These are phyloP conservation scores for Colletotrichum eremochloae DNA, from an alignment of 2,329 filamentous ascomycete species.

Conservation along the genomic window DNA sequence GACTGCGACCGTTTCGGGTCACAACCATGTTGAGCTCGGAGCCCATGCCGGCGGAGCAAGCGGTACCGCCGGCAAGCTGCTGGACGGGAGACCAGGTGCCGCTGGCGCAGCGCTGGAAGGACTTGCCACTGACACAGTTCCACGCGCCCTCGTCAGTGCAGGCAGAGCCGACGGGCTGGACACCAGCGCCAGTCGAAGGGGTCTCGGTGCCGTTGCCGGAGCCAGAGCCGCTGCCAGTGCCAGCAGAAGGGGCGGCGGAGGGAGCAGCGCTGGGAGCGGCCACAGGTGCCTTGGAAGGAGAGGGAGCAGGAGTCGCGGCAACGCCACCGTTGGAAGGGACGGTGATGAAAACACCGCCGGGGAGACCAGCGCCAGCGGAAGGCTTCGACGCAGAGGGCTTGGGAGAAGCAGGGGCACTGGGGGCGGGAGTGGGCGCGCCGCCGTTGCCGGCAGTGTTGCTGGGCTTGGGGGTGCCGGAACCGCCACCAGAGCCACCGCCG, in stretches of 20 bases:
- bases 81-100: constrained; percentile 63
- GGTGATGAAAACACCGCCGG: constrained; percentile 59
- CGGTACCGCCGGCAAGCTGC: constrained; percentile 60
- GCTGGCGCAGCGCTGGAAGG: constrained; percentile 68
- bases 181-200: constrained; percentile 46
- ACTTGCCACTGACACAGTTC: constrained; percentile 65
- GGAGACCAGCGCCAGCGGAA: constrained; percentile 38
- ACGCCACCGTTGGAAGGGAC: constrained; percentile 41
- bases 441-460: not conserved
- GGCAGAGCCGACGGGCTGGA: constrained; percentile 56
- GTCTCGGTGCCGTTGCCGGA: constrained; percentile 39
- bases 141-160: constrained; percentile 64
- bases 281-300: constrained; percentile 41
- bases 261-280: constrained; percentile 32
- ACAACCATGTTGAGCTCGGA: constrained; percentile 54
- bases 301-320: constrained; percentile 43
- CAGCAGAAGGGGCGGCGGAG: constrained; percentile 29
- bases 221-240: constrained; percentile 35
- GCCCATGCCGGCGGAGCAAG: constrained; percentile 59
- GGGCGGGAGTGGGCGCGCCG: constrained; percentile 33
- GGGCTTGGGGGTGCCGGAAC: not conserved
- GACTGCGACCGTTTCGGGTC: constrained; percentile 47
- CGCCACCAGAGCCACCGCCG: not conserved
- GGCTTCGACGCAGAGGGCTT: constrained; percentile 27
- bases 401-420: constrained; percentile 42